These are phyloP conservation scores for Aspergillus japonicus DNA, from an alignment of 2,329 filamentous ascomycete species.

Conservation along the genomic window DNA sequence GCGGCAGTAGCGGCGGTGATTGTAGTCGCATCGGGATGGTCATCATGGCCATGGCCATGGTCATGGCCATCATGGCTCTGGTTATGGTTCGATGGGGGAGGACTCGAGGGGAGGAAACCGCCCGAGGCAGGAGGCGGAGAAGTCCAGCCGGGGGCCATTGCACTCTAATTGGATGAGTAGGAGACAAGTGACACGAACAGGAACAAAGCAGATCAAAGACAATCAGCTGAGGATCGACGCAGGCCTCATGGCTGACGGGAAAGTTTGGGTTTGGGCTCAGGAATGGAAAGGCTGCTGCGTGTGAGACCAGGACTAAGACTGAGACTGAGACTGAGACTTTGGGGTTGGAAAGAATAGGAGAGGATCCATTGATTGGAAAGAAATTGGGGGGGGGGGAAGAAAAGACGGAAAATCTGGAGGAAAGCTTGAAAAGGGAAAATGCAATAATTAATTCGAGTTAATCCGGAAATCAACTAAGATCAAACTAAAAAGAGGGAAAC, in stretches of 20 bases:
- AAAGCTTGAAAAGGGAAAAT: neutral
- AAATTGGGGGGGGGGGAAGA: neutral
- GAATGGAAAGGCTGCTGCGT: slow-evolving; percentile 11
- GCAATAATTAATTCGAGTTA: neutral
- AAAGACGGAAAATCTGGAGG: neutral
- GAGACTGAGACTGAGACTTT: slow-evolving; percentile 1
- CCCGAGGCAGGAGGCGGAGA: slow-evolving; percentile 22
- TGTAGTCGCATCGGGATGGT: too few relatives aligned
- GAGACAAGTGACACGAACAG: slow-evolving; percentile 12
- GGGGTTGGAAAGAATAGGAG: neutral
- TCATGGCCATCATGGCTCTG: neutral
- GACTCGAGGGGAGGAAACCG: slow-evolving; percentile 4
- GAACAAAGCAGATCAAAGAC: slow-evolving; percentile 20
- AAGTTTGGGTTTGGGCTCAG: neutral
- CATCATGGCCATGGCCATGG: neutral
- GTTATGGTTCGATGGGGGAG: neutral
- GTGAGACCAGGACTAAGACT: neutral
- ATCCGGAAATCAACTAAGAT: neutral
- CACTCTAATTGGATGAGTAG: slow-evolving; percentile 11
- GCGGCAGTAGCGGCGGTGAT: neutral
- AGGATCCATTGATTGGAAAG: neutral
- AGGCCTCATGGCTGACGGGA: slow-evolving; percentile 19
- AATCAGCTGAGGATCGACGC: slow-evolving; percentile 21
- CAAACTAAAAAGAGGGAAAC: neutral
- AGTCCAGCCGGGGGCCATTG: slow-evolving; percentile 22